Evolutionary conservation across 257 asterid species (phyloP).

Genomic region (Nyctanthes arbortristis): DNA sequence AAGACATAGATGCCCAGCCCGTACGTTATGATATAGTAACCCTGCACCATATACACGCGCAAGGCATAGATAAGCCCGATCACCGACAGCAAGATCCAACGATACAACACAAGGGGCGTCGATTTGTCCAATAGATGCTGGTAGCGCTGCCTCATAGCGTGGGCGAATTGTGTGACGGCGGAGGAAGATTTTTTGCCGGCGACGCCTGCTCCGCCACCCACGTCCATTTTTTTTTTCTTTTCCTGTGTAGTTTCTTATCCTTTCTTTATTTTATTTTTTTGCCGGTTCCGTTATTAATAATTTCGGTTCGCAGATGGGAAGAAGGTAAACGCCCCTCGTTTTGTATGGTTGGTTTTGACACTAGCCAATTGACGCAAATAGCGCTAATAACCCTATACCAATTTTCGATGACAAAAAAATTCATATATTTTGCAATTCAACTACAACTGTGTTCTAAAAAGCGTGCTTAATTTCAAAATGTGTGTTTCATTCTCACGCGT

Average conservation of each 20-base stretch:
- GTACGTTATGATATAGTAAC: constrained; percentile 90
- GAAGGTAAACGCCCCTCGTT: neutral
- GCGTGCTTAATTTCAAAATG: too few species aligned
- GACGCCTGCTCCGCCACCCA: constrained; percentile 60
- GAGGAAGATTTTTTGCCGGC: constrained; percentile 36
- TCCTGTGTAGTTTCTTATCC: too few species aligned
- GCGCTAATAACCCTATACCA: too few species aligned
- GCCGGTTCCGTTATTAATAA: too few species aligned
- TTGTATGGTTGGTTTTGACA: neutral
- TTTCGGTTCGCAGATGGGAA: neutral
- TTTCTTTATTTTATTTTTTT: neutral
- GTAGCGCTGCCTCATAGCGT: constrained; percentile 63
- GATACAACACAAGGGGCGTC: constrained; percentile 74
- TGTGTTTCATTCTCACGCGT: too few species aligned
- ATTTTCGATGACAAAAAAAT: too few species aligned
- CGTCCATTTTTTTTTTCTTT: constrained; percentile 48
- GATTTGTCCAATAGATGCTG: constrained; percentile 84
- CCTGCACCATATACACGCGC: constrained; percentile 72
- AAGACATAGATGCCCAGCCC: constrained; percentile 87
- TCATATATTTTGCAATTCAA: too few species aligned
- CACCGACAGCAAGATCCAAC: constrained; percentile 74
- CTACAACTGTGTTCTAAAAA: too few species aligned
- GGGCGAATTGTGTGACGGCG: constrained; percentile 50
- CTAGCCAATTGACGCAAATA: neutral
- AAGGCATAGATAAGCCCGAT: constrained; percentile 64